Base-by-base conservation (phyloP, 2,329 filamentous ascomycete species). In the Penicillium expansum region DNA sequence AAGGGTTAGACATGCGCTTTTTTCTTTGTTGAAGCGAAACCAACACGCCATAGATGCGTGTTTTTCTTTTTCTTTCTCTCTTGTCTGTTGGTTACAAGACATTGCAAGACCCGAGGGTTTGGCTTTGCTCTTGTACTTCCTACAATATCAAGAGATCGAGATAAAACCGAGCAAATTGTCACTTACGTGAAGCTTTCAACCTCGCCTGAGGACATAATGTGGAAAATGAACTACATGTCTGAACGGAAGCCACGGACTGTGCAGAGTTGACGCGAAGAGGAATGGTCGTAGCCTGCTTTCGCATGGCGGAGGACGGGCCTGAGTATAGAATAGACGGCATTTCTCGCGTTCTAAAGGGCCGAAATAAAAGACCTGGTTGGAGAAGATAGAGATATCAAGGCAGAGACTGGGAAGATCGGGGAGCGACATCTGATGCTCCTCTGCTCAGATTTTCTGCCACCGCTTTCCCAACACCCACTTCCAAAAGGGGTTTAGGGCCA, bases 311-410 rank as follows among this genome's bases (percentile, higher is more conserved):
- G 52, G 69, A 63, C 61, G 71, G 63, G 50, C 68, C 62, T 48
- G 68, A 69, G 52, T 65, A 60, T 48, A 72, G 58, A 48, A 71
- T 51, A 60, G 69, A 70, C 41, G 69, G 67, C 71, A 73, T 73
- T 47, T 58, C 57, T 48, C 39, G 57, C 30, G 38, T 50, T 60
- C 58, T 52, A 55, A 47, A 55, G 43, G 43, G 32, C 51, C 47
- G 35, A 43, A 52, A 49, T 27, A 51, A 39, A 41, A 44, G 18
- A 51, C 50, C 55, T 38, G 56, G 55, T 48, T 45, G 58, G 42
- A 49, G 52, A 49, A 45, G 18, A 56, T 52, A 49, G 18, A n/a
- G 41, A 42, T 37, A 47, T 45, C 35, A 20, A 18, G 27, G 27
- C 29, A 52, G 22, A 52, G 33, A 27, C 54, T 52, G 48, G 54